phyloP scores from a whole-genome alignment of 2,329 filamentous ascomycete genomes.

The Shiraia bambusicola region DNA sequence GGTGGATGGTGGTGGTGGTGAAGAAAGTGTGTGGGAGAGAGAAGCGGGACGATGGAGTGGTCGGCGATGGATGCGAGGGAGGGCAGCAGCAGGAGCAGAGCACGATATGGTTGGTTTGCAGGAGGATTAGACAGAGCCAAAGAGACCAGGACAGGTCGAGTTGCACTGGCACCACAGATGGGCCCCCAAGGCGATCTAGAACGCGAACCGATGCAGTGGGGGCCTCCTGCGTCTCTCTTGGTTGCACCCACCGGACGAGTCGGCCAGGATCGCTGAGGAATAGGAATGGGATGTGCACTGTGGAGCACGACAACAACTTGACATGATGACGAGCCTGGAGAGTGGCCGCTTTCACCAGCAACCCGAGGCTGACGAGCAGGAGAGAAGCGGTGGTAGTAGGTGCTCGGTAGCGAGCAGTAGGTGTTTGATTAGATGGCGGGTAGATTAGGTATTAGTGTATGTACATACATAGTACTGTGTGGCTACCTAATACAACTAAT shows the following conservation, averaged over 20 bases:
- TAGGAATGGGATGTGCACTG: too few species aligned
- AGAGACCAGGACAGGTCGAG: conserved; percentile 1
- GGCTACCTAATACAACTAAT: too few species aligned
- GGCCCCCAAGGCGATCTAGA: conserved; percentile 36
- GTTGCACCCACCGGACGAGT: background rate
- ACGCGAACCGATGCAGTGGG: conserved; percentile 29
- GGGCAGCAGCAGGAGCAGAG: conserved; percentile 20
- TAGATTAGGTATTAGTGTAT: too few species aligned
- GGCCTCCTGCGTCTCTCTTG: conserved; percentile 22
- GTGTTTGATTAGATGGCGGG: too few species aligned
- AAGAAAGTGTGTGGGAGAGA: conserved; percentile 24
- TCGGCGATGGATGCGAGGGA: conserved; percentile 31
- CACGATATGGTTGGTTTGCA: conserved; percentile 32
- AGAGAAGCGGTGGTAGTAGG: too few species aligned
- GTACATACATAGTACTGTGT: too few species aligned
- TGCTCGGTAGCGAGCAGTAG: too few species aligned
- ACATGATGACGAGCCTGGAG: background rate
- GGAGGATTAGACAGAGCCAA: conserved; percentile 9
- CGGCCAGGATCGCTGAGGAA: too few species aligned
- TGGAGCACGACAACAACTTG: too few species aligned
- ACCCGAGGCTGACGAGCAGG: too few species aligned
- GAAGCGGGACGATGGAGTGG: conserved; percentile 22
- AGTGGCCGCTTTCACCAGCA: background rate
- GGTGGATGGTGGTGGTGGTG: conserved; percentile 1
- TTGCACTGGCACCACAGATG: conserved; percentile 9